Percentiles rank a stretch among this genome's conserved stretches.
phyloP scores from a whole-genome alignment of 1,284 basidiomycete genomes.

The Malassezia japonica region DNA sequence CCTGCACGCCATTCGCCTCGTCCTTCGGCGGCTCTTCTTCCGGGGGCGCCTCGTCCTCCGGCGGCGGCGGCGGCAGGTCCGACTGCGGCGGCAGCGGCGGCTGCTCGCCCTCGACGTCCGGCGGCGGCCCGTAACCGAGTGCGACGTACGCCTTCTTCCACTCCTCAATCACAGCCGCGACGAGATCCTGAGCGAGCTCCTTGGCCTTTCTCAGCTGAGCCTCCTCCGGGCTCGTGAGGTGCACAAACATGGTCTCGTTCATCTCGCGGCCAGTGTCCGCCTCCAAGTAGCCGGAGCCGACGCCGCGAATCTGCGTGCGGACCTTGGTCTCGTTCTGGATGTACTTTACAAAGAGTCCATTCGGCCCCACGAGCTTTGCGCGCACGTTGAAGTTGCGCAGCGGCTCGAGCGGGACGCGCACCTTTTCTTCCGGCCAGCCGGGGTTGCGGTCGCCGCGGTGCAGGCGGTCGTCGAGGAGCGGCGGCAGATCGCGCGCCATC shows the following conservation, averaged over 20 bases:
- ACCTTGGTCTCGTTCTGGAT: conserved; percentile 94
- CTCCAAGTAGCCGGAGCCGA: conserved; percentile 90
- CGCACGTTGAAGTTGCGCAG: conserved; percentile 94
- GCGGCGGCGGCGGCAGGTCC: conserved; percentile 16
- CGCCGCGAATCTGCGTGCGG: conserved; percentile 93
- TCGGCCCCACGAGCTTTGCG: conserved; percentile 91
- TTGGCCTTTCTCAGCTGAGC: conserved; percentile 33
- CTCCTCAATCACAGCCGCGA: conserved; percentile 39
- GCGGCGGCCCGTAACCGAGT: conserved; percentile 7
- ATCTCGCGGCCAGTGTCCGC: conserved; percentile 81
- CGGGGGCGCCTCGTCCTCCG: conserved; percentile 11
- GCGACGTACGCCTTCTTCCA: conserved; percentile 37
- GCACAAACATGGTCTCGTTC: conserved; percentile 74
- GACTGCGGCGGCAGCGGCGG: conserved; percentile 13
- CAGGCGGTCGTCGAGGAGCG: conserved; percentile 38
- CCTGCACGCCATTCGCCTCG: conserved; percentile 12
- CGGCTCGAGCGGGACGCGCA: conserved; percentile 70
- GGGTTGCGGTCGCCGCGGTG: conserved; percentile 13
- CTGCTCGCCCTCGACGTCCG: conserved; percentile 1
- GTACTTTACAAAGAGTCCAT: conserved; percentile 84
- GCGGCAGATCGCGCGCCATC: conserved; percentile 62
- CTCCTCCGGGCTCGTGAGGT: conserved; percentile 31
- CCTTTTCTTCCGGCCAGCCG: conserved; percentile 38
- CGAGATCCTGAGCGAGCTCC: conserved; percentile 33
- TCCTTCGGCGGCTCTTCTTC: conserved; percentile 6